Percentiles rank a stretch among this genome's conserved stretches.
Conservation (phyloP, 306 rosid species). For the Vigna nakashimae region DNA sequence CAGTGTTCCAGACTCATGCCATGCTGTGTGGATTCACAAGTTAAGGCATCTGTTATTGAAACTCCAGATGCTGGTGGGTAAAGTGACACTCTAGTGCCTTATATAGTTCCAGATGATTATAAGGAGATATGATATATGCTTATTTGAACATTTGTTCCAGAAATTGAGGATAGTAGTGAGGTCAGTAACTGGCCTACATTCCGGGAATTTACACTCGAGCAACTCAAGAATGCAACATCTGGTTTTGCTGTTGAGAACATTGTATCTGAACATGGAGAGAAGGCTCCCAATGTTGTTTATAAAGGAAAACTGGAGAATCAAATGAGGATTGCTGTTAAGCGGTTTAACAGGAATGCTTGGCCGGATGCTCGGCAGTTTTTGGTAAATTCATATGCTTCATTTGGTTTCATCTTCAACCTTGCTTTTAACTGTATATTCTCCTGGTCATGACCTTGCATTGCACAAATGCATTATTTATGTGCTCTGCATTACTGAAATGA, state of each 20-base stretch:
- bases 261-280: constrained; percentile 90
- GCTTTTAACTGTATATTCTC: constrained; percentile 5
- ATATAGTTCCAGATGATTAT: constrained; percentile 20
- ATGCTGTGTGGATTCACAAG: constrained; percentile 78
- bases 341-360: constrained; percentile 86
- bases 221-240: constrained; percentile 83
- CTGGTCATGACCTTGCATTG: constrained; percentile 25
- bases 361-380: constrained; percentile 80
- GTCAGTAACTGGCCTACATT: constrained; percentile 59
- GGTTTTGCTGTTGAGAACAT: constrained; percentile 87
- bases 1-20: constrained; percentile 69
- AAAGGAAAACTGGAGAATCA: constrained; percentile 89
- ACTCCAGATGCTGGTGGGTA: constrained; percentile 68
- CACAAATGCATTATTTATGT: constrained; percentile 4
- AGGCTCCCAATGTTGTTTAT: constrained; percentile 88
- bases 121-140: constrained; percentile 27
- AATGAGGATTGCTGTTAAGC: constrained; percentile 75
- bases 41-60: constrained; percentile 79
- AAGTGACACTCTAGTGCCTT: constrained; percentile 26
- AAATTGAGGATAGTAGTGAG: constrained; percentile 65
- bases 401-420: constrained; percentile 9
- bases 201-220: constrained; percentile 74
- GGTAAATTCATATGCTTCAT: constrained; percentile 48
- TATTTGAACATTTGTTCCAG: constrained; percentile 52
- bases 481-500: constrained; percentile 10